Base-by-base conservation (phyloP, 73 alveolate genomes). In the Tetrahymena borealis region DNA sequence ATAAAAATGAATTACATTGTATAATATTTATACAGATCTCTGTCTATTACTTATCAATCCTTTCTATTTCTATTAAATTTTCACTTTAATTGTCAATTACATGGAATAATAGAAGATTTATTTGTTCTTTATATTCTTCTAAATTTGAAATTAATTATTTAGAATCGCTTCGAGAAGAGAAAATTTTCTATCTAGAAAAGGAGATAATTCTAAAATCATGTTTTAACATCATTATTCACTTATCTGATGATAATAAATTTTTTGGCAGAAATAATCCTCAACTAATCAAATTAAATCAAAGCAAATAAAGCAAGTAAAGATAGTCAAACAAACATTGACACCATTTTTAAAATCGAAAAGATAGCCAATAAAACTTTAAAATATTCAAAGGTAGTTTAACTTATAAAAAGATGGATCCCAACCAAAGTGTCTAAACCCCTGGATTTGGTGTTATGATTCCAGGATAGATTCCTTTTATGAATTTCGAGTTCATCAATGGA, bases 361-460 rank as follows among this genome's bases (percentile, higher is more conserved):
- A 60, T 60, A 60, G 85, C 35, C 85, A 13, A 24, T 15, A 18
- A 0, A 60, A 60, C 37, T 24, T 24, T 18, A 18, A 60, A 13
- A 60, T 35, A 24, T 0, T 20, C 37, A 60, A 5, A n/a, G 4
- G 28, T 24, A 60, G 28, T 6, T 1, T n/a, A 20, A 1, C n/a
- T 10, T 24, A 6, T 15, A 60, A 60, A 35, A 18, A 15, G 15
- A 60, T 60, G 85, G 85, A 60, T 20, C 85, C 85, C 31, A 60
- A 60, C 35, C 28, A 60, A 60, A 60, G n/a, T 32, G 28, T 60
- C 10, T 60, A 60, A 60, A 60, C 85, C 31, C 85, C 85, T 3
- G 85, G 85, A 94, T 96, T 95, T 92, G 98, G 97, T 11, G 92
- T 95, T 24, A 78, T 95, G 90, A 41, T 96, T 78, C 97, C 97